Evolutionary conservation across 257 asterid species (phyloP).

Genomic region (Mentha longifolia): DNA sequence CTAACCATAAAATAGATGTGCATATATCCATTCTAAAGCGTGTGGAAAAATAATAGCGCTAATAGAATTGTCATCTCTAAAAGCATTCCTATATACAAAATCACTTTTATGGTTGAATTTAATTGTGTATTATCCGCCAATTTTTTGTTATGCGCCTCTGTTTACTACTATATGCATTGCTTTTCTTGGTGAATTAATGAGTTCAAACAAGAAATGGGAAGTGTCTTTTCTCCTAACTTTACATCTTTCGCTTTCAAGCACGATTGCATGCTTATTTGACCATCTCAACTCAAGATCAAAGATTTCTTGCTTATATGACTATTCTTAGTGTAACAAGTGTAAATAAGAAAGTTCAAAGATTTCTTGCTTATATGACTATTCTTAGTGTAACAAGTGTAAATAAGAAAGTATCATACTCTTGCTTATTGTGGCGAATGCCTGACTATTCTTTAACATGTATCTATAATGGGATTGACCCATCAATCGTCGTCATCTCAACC

Average conservation of each 20-base stretch:
- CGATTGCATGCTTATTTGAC: conserved; percentile 4
- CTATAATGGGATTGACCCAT: not conserved
- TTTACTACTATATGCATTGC: not conserved
- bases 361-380: too few species aligned
- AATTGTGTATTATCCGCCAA: too few species aligned
- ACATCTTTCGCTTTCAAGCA: not conserved
- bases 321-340: not conserved
- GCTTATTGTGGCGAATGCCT: not conserved
- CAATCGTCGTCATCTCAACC: not conserved
- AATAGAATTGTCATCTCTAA: too few species aligned
- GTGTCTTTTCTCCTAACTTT: not conserved
- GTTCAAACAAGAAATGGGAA: not conserved
- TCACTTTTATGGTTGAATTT: too few species aligned
- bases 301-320: not conserved
- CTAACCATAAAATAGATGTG: too few species aligned
- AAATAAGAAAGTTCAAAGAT: too few species aligned
- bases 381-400: too few species aligned
- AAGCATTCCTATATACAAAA: too few species aligned
- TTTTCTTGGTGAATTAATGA: not conserved
- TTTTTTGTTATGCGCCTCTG: too few species aligned
- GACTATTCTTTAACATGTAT: not conserved
- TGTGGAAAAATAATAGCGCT: too few species aligned
- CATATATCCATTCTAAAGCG: too few species aligned
- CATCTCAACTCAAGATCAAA: too few species aligned
- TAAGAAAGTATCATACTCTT: not conserved